Conservation (phyloP, 148 eudicot species). For the Diospyros kaki region DNA sequence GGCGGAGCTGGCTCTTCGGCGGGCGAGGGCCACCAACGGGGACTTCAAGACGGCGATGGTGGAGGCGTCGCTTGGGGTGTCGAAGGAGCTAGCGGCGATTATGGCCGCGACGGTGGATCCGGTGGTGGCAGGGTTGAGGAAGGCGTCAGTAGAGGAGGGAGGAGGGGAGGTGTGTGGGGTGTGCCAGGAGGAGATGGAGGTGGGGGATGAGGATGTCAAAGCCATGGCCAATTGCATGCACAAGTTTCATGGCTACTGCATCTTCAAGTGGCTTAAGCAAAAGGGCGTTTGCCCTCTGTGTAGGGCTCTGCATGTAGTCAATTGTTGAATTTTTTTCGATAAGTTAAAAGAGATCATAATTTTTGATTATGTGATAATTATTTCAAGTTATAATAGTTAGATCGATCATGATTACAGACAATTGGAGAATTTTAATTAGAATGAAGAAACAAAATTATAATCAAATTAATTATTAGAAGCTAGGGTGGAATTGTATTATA, state of each 20-base stretch:
- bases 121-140: background rate
- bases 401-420: no score
- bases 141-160: background rate
- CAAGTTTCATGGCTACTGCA: background rate
- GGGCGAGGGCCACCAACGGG: background rate
- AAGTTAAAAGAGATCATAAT: no score
- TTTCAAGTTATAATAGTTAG: no score
- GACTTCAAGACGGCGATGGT: background rate
- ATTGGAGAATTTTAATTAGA: no score
- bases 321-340: no score
- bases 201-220: background rate
- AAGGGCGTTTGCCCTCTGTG: background rate
- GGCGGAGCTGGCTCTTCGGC: background rate
- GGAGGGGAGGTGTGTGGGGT: background rate
- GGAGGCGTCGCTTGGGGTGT: background rate
- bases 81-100: background rate
- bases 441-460: no score
- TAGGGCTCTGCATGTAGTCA: no score
- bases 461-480: no score
- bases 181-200: slow-evolving; percentile 10
- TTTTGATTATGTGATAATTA: no score
- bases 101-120: background rate
- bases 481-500: no score
- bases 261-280: slow-evolving; percentile 1
- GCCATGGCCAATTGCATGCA: slow-evolving; percentile 4